These are phyloP conservation scores for Aaosphaeria arxii DNA, from an alignment of 2,329 filamentous ascomycete genomes.

Conservation along the genomic window DNA sequence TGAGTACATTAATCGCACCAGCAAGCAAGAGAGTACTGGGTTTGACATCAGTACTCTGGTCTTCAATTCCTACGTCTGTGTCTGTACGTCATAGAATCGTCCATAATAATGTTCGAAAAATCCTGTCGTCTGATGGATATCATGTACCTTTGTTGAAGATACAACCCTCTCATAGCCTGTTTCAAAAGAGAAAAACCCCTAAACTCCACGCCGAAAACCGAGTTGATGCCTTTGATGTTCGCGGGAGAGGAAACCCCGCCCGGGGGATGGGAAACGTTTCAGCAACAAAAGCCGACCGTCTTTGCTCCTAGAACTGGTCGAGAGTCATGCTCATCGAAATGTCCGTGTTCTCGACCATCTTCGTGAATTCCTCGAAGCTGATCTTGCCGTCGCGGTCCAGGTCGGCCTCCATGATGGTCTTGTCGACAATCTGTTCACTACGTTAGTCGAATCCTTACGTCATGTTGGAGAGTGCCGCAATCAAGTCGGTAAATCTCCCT, in stretches of 20 bases:
- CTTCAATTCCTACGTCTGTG: too few relatives aligned
- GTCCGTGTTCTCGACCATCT: constrained; percentile 96
- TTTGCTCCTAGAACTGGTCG: constrained; percentile 45
- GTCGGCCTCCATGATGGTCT: constrained; percentile 99
- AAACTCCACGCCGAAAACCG: constrained; percentile 33
- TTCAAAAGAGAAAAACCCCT: constrained; percentile 11
- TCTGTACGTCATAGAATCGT: too few relatives aligned
- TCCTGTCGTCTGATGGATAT: constrained; percentile 25
- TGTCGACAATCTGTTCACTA: constrained; percentile 82
- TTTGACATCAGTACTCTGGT: too few relatives aligned
- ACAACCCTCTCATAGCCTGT: too few relatives aligned
- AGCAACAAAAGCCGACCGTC: too few relatives aligned
- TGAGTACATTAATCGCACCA: too few relatives aligned
- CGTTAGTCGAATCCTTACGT: constrained; percentile 8
- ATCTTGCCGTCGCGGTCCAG: constrained; percentile 95
- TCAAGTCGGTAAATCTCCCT: background rate
- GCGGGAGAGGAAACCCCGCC: constrained; percentile 5
- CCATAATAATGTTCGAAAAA: background rate
- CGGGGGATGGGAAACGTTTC: constrained; percentile 3
- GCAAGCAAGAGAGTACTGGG: too few relatives aligned
- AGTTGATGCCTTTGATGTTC: constrained; percentile 13
- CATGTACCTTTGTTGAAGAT: background rate
- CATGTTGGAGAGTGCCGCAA: background rate
- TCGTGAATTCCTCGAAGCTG: constrained; percentile 97
- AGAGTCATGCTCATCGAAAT: constrained; percentile 67